Evolutionary conservation across 306 rosid species (phyloP), one percentile per base, ranked within the genome.

Genomic region (Hippophae tibetana): DNA sequence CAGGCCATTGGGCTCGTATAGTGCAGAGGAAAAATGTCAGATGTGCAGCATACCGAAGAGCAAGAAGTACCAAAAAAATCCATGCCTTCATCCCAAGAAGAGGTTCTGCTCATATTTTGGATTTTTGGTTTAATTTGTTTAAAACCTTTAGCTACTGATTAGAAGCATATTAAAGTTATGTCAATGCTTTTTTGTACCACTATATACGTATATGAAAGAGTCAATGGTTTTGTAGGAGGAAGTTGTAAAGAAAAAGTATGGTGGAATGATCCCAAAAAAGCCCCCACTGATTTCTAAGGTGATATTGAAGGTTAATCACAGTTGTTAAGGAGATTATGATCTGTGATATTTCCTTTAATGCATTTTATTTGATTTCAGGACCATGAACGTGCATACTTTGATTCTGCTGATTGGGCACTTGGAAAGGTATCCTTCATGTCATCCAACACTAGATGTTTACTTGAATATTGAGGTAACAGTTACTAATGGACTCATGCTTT

Each of bases 331-430:
- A 49, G 31, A 27, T 61, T 59, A 13, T 26, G n/a, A 9, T 25
- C 42, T 11, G 57, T 54, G 42, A 31, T 60, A 38, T 43, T 67
- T 73, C 8, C 13, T 55, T 56, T 80, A 44, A 67, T 61, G 62
- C 38, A 31, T 59, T 47, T 67, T 52, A 14, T 74, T 73, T 57
- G 54, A 46, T 72, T 62, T 70, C 71, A 92, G 96, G 99, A 92
- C 73, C 96, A 92, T 72, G 99, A 92, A 74, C 96, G 96, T 7
- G 99, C 99, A 58, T 92, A 85, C 76, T 88, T 88, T 60, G 99
- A 92, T 76, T 92, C 99, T 55, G 99, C 96, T 47, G 96, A 92
- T 73, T 92, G 96, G 99, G 99, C 99, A n/a, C 81, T 92, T 69
- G 96, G 99, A 80, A 92, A 92, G 99, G 99, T 88, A 80, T 41